Evolutionary conservation across 495 filamentous ascomycete genomes (phyloP).

Genomic region (Lasiosphaeria hispida): DNA sequence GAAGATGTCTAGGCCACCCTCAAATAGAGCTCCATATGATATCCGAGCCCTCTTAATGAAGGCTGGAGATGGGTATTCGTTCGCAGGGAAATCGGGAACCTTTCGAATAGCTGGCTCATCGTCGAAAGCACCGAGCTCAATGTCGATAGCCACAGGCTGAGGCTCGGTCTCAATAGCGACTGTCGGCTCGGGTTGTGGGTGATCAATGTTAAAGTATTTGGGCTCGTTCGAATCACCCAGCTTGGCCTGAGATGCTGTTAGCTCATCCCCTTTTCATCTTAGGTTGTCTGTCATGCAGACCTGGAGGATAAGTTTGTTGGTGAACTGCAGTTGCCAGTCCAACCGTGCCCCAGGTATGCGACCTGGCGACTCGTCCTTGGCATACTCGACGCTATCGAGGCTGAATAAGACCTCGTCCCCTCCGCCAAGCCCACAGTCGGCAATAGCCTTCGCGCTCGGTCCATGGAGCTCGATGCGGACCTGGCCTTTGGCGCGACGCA

Average conservation of each 20-base stretch:
- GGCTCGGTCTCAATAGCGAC: conserved; percentile 6
- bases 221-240: conserved; percentile 33
- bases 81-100: conserved; percentile 19
- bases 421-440: conserved; percentile 63
- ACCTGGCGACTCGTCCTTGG: conserved; percentile 47
- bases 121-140: neutral
- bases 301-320: conserved; percentile 57
- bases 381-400: conserved; percentile 63
- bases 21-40: conserved; percentile 58
- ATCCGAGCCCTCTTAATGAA: conserved; percentile 65
- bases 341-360: conserved; percentile 65
- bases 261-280: neutral
- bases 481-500: conserved; percentile 75
- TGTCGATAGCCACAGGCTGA: conserved; percentile 1
- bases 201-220: conserved; percentile 49
- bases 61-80: conserved; percentile 70
- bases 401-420: conserved; percentile 71
- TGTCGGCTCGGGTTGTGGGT: conserved; percentile 23
- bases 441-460: conserved; percentile 65
- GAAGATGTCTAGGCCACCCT: conserved; percentile 65
- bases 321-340: conserved; percentile 71
- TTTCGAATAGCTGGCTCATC: conserved; percentile 15
- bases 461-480: conserved; percentile 80
- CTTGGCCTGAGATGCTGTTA: conserved; percentile 27
- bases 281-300: conserved; percentile 36